Evolutionary conservation across 2,329 filamentous ascomycete genomes (phyloP).

Genomic region (Exophiala mesophila): DNA sequence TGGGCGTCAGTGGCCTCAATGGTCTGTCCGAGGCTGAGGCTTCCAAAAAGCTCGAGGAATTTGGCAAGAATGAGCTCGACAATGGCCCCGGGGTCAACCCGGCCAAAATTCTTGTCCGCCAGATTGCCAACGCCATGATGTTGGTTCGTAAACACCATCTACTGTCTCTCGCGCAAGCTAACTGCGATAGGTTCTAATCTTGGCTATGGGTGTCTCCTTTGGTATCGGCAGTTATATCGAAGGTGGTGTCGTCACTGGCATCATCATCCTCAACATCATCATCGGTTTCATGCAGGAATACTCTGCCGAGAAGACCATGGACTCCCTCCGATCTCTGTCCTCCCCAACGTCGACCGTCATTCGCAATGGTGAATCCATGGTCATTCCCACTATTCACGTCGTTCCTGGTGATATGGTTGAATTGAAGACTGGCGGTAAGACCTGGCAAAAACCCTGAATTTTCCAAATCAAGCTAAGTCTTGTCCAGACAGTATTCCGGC

Average conservation of each 20-base stretch:
- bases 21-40: conserved; percentile 55
- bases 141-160: conserved; percentile 38
- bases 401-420: conserved; percentile 57
- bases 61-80: conserved; percentile 62
- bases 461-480: background rate
- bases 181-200: conserved; percentile 39
- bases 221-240: conserved; percentile 58
- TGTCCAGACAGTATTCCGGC: conserved; percentile 43
- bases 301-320: conserved; percentile 50
- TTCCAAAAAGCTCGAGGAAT: conserved; percentile 49
- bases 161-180: background rate
- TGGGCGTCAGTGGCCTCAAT: conserved; percentile 52
- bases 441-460: background rate
- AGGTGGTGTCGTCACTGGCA: conserved; percentile 54
- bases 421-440: conserved; percentile 35
- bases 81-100: conserved; percentile 63
- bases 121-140: conserved; percentile 66
- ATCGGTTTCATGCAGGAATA: conserved; percentile 54
- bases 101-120: conserved; percentile 63
- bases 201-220: conserved; percentile 55
- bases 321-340: conserved; percentile 45
- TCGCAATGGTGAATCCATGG: conserved; percentile 44
- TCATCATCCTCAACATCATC: conserved; percentile 55
- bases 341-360: conserved; percentile 49
- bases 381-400: conserved; percentile 50